Base-by-base conservation (phyloP, 1,139 yeast genomes). In the Nakaseomyces kungkrabaensis region DNA sequence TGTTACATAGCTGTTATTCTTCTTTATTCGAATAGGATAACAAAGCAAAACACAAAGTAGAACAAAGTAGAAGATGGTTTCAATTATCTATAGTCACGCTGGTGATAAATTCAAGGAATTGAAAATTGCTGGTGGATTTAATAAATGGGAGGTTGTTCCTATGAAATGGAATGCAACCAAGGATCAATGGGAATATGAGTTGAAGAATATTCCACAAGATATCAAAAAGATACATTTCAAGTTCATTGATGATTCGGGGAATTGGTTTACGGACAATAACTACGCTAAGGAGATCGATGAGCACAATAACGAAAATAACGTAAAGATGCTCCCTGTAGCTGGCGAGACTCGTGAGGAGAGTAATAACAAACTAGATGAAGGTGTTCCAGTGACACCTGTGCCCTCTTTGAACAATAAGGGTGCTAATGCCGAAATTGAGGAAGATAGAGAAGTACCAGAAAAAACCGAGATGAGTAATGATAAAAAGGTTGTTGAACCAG, bases 221-320 rank as follows among this genome's bases (percentile, higher is more conserved):
- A 50, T 47, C 2, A 43, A 49, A 3, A 46, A 45, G 9, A 48
- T 62, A 17, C 60, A 57, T 51, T 65, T 63, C 51, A 65, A 65
- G 50, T 65, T 65, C 47, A 57, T 65, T 44, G 66, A 61, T 46
- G 59, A 57, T 25, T 48, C 79, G 57, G 85, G 79, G 25, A 77
- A 74, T 45, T 82, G 88, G 88, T 62, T 68, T 48, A 73, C 76
- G 11, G 74, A 76, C 48, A 66, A 70, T 11, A 58, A 68, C 34
- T 78, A 75, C 58, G 69, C 70, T 47, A 65, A 71, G 42, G 73
- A 74, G 53, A 66, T 68, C 5, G 87, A 81, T 60, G 78, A 69
- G 11, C 59, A 68, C 42, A 86, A 84, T 37, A 80, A 73, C 59
- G 74, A 73, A 48, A 82, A 82, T 69, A 82, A 82, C 58, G 73